Evolutionary conservation across 306 rosid species (phyloP), one percentile per base, ranked within the genome.

Genomic region (Gillenia trifoliata): DNA sequence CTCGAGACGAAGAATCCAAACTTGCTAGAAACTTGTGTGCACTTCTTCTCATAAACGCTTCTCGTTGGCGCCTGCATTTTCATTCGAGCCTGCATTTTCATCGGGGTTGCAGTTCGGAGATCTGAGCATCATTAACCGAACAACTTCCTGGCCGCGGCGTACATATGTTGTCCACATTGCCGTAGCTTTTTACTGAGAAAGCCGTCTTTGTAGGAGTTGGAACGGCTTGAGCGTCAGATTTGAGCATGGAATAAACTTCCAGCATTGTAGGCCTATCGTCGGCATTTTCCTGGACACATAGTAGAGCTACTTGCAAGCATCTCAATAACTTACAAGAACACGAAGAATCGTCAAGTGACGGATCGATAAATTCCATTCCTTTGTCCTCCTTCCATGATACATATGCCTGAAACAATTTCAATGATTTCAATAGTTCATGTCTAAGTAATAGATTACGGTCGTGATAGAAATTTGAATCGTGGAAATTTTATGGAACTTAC

Each of bases 301-400:
- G 68, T 16, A 92, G 80, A 49, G 86, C 92, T 36, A 89, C 82
- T n/a, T 84, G 84, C 85, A 89, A 76, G 91, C 97, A 91, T 81
- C 85, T 91, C 77, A 49, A 41, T 56, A 86, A 78, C 70, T 84
- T 87, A 59, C 80, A 85, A 54, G 71, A 68, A 0, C 75, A 88
- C 25, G 77, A 47, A 10, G 87, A 57, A 68, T 91, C 93, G 64
- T 86, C 88, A 56, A 88, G 70, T 65, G 85, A 81, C 3, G 69
- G 85, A 68, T 86, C 89, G 1, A 87, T 41, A 74, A 87, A 85
- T 26, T 91, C 88, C 66, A 20, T 31, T 5, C 83, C 87, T 69
- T 79, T 69, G 1, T 77, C 87, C 25, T 78, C 85, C 50, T 26
- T 85, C 94, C 91, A 91, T 26, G 82, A 31, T 68, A 77, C 83